Percentiles rank a stretch among this genome's conserved stretches.
These are phyloP conservation scores for Fusarium incarnatum DNA, from an alignment of 2,329 filamentous ascomycete species.

Conservation along the genomic window DNA sequence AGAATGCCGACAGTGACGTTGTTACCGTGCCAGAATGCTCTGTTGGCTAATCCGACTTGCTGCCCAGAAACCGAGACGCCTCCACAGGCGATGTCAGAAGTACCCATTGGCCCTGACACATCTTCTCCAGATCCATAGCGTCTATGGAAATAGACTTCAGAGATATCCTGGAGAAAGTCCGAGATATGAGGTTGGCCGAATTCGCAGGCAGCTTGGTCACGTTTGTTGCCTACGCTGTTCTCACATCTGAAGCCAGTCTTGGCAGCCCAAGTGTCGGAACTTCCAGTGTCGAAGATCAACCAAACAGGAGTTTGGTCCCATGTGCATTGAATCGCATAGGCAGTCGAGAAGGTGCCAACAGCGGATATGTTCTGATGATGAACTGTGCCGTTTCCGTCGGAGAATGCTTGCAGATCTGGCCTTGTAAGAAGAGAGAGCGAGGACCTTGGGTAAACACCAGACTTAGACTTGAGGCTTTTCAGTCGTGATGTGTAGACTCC, in stretches of 20 bases:
- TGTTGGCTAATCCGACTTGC: constrained; percentile 62
- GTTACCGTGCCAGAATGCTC: constrained; percentile 64
- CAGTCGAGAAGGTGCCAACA: constrained; percentile 55
- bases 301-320: constrained; percentile 55
- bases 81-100: constrained; percentile 59
- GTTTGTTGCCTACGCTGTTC: constrained; percentile 49
- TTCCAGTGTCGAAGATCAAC: constrained; percentile 63
- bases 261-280: constrained; percentile 64
- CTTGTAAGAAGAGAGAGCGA: constrained; percentile 48
- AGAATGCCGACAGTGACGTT: constrained; percentile 64
- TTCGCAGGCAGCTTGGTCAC: constrained; percentile 51
- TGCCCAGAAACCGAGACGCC: constrained; percentile 59
- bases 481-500: constrained; percentile 51
- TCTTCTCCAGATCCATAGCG: constrained; percentile 62
- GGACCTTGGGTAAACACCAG: constrained; percentile 40
- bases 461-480: constrained; percentile 44
- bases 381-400: constrained; percentile 18
- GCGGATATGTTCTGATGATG: constrained; percentile 54
- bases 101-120: constrained; percentile 61
- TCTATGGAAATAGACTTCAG: constrained; percentile 59
- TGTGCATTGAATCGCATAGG: constrained; percentile 56
- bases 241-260: constrained; percentile 57
- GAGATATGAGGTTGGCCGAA: constrained; percentile 56
- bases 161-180: constrained; percentile 55
- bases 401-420: constrained; percentile 20